Evolutionary conservation across 2,329 filamentous ascomycete species (phyloP), one percentile per base, ranked within the genome.

Genomic region (Huntiella bhutanensis): DNA sequence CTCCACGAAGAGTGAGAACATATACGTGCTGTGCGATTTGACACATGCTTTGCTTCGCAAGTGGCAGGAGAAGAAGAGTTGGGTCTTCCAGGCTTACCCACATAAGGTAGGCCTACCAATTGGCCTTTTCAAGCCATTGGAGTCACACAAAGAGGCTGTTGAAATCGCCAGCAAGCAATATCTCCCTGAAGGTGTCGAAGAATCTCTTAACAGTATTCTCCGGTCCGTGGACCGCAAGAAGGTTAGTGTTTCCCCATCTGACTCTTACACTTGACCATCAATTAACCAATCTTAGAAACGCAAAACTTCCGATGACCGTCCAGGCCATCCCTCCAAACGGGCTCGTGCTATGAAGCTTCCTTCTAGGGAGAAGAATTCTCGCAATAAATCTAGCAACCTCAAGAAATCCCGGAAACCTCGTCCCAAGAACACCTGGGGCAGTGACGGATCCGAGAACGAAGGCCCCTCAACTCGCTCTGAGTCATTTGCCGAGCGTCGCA

Each of bases 11-110:
- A 83, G 80, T 54, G 76, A 86, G 48, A 77, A 78, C 51, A 69
- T 98, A 1, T 93, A 95, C 58, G 77, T 87, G 4, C 64, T 98
- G 34, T 87, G 84, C 44, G 91, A 98, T 60, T 71, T 98, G 7
- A 77, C 87, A 0, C 83, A 91, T 60, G 73, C 78, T 3, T 71
- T 88, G 10, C 80, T 95, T 49, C 75, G 84, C 41, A 79, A 80
- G 53, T 98, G 82, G 69, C 83, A 91, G 58, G 86, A 94, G 52
- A 73, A 79, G 54, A 83, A 82, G 57, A 80, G 78, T 37, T 95
- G 88, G 80, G 79, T 74, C 37, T 80, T 96, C 57, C 82, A 91
- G 57, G 80, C 82, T 1, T 92, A 80, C 60, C 75, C 86, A 0
- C 77, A 74, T 38, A 92, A 92, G 61, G 72, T 91, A 49, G 78